Percentiles rank a stretch among this genome's conserved stretches.
Evolutionary conservation across 2,329 filamentous ascomycete genomes (phyloP).

Genomic region (Aspergillus tamarii): DNA sequence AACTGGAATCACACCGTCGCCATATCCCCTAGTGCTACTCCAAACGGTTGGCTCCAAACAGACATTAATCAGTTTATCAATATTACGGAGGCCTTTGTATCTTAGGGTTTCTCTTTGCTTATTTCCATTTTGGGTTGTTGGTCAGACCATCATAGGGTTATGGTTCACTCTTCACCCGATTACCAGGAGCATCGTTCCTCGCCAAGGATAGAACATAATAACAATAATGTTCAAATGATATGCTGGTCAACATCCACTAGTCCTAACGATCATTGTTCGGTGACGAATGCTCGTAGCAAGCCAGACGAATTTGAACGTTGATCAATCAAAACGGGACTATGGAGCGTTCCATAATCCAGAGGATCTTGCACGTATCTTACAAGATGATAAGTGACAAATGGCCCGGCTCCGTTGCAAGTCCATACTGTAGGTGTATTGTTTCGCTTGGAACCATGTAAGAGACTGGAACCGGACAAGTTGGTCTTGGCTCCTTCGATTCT

Average conservation of each 20-base stretch:
- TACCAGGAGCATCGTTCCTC: not conserved
- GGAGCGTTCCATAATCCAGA: conserved; percentile 9
- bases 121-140: not conserved
- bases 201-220: not conserved
- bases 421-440: no score
- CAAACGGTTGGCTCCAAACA: not conserved
- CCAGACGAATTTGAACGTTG: conserved; percentile 4
- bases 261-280: conserved; percentile 8
- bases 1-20: not conserved
- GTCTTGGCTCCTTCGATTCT: no score
- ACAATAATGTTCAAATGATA: conserved; percentile 9
- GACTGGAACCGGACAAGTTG: no score
- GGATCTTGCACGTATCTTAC: conserved; percentile 9
- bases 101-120: not conserved
- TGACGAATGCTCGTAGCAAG: not conserved
- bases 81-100: not conserved
- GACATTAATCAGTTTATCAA: conserved; percentile 7
- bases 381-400: no score
- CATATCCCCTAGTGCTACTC: not conserved
- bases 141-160: not conserved
- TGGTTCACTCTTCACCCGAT: not conserved
- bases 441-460: no score
- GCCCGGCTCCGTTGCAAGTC: no score
- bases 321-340: conserved; percentile 8
- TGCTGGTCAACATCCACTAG: not conserved